Evolutionary conservation across 257 asterid species (phyloP).

Genomic region (Solanum dulcamara): DNA sequence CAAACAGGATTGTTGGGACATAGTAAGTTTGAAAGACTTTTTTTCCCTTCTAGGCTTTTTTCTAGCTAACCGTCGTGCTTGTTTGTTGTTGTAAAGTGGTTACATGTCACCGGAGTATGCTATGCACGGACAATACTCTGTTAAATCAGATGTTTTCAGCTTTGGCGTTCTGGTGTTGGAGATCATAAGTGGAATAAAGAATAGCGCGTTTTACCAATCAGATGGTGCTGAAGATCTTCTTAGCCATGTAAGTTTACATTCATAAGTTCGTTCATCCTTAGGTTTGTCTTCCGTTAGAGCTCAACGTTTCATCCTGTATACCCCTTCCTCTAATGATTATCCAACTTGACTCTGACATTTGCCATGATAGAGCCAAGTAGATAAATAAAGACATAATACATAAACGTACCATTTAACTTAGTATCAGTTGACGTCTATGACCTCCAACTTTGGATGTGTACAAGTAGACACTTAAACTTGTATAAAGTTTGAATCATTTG

Average conservation of each 20-base stretch:
- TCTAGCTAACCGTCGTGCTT: neutral
- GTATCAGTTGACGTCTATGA: neutral
- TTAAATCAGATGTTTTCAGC: conserved; percentile 12
- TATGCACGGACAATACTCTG: conserved; percentile 1
- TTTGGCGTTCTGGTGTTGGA: conserved; percentile 12
- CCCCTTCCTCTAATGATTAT: neutral
- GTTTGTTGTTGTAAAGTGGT: conserved; percentile 2
- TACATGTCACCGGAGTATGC: conserved; percentile 20
- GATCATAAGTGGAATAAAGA: conserved; percentile 11
- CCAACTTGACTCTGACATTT: neutral
- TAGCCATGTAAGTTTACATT: conserved; percentile 10
- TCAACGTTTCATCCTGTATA: neutral
- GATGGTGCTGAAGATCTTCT: neutral
- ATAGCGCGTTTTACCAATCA: neutral
- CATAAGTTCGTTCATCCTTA: no score
- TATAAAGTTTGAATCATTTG: no score
- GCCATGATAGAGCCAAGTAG: neutral
- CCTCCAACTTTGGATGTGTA: no score
- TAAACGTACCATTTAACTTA: neutral
- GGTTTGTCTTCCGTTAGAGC: neutral
- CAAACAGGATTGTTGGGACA: conserved; percentile 9
- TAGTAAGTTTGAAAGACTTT: neutral
- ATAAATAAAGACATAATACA: neutral
- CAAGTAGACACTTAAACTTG: no score
- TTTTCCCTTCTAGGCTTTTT: neutral